Base-by-base conservation (phyloP, 2,329 filamentous ascomycete genomes). In the Bipolaris gigantea region DNA sequence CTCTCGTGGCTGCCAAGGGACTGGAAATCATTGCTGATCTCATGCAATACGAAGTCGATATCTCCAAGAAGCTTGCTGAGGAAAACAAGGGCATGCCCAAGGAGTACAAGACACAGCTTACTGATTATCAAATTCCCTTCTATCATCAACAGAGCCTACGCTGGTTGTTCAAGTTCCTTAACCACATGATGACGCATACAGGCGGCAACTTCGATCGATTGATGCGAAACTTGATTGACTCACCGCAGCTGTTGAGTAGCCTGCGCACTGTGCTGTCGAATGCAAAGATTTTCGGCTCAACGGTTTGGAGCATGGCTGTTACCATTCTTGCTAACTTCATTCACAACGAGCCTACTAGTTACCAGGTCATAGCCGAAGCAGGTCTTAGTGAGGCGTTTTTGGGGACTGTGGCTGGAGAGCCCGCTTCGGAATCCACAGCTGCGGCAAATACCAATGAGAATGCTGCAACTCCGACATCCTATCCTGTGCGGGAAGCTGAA, bases 321-420 rank as follows among this genome's bases (percentile, higher is more conserved):
- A 92, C 88, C 50, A 93, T 97, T 52, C 80, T 99, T 46, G 94
- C 90, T 69, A 93, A 91, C 65, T 99, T 99, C 74, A 96, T 99
- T 66, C 95, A 99, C 76, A 97, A 97, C 70, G 94, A 99, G 68
- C 94, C 94, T 0, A 99, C 94, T 0, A 99, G 94, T 73, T 99
- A 96, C 72, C 89, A 91, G 25, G 91, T 96, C 21, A 94, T 99
- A 61, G 91, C 90, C 13, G 94, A 99, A 76, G 93, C 94, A 46
- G 92, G 92, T 19, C 83, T 99, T 64, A 92, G 94, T 66, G 89
- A 89, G 70, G 90, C 87, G 47, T 89, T 97, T 54, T 81, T 99
- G 13, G 88, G 93, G 73, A 86, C 92, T 3, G 84, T 97, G 49
- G 95, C 82, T 45, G 73, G 76, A 34, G 73, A 73, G 56, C 62